phyloP scores from a whole-genome alignment of 2,329 filamentous ascomycete genomes.

The Verticillium klebahnii region DNA sequence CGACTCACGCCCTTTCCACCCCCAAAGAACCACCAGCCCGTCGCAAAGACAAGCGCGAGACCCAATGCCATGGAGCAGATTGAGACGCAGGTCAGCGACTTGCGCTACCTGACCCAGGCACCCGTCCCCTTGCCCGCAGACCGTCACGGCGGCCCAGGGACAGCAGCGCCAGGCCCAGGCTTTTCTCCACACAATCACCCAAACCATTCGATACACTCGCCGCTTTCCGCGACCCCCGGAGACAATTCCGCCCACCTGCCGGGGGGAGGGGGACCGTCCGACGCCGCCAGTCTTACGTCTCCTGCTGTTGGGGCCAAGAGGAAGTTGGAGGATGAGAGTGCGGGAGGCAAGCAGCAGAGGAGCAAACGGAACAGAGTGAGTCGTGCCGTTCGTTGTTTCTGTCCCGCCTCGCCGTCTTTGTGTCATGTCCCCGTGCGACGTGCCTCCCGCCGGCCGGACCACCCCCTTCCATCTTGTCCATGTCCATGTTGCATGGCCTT shows the following conservation, averaged over 20 bases:
- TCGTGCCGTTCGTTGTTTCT: slow-evolving; percentile 13
- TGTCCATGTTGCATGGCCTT: neutral
- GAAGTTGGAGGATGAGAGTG: slow-evolving; percentile 38
- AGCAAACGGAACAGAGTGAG: slow-evolving; percentile 57
- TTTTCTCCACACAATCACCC: slow-evolving; percentile 20
- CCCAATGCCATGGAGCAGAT: slow-evolving; percentile 44
- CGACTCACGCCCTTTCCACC: neutral
- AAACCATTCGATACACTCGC: slow-evolving; percentile 11
- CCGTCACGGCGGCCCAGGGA: slow-evolving; percentile 11
- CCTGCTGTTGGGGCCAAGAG: slow-evolving; percentile 20
- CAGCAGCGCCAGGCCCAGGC: slow-evolving; percentile 3
- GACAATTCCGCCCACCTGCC: slow-evolving; percentile 41
- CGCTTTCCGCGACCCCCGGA: slow-evolving; percentile 32
- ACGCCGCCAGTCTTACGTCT: neutral
- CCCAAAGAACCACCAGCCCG: neutral
- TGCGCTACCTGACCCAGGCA: slow-evolving; percentile 44
- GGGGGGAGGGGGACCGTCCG: neutral
- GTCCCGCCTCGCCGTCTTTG: neutral
- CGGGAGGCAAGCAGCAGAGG: slow-evolving; percentile 43
- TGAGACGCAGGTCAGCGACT: slow-evolving; percentile 48
- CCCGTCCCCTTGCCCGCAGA: slow-evolving; percentile 21
- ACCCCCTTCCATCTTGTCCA: neutral
- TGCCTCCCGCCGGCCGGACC: neutral
- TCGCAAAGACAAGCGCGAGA: neutral
- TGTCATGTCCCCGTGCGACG: slow-evolving; percentile 1